phyloP scores from a whole-genome alignment of 2,329 filamentous ascomycete genomes.

The Dothideomycetes sp. region DNA sequence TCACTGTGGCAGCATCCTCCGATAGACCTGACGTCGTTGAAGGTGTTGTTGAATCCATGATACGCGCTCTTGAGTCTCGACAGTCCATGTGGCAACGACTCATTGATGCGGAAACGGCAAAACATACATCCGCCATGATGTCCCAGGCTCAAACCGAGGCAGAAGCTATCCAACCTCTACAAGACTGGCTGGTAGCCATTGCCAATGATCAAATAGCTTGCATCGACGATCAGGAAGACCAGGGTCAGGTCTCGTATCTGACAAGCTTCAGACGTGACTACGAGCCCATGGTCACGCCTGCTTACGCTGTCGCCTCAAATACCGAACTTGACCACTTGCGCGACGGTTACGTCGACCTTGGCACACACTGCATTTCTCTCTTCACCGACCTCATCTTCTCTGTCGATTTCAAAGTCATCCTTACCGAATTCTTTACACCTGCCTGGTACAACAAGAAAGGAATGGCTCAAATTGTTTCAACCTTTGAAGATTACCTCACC shows the following conservation, averaged over 20 bases:
- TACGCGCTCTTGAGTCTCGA: constrained; percentile 70
- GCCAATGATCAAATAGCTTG: constrained; percentile 98
- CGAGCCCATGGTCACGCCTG: constrained; percentile 67
- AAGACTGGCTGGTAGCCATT: constrained; percentile 91
- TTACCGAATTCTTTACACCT: constrained; percentile 82
- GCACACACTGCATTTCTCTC: constrained; percentile 80
- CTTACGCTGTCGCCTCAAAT: constrained; percentile 64
- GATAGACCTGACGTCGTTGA: constrained; percentile 84
- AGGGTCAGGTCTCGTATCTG: constrained; percentile 70
- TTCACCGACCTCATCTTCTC: constrained; percentile 83
- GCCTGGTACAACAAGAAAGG: constrained; percentile 80
- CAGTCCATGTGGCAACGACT: constrained; percentile 82
- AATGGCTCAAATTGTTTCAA: constrained; percentile 89
- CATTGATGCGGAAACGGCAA: constrained; percentile 73
- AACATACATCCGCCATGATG: constrained; percentile 50
- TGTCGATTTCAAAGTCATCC: constrained; percentile 76
- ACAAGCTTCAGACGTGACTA: constrained; percentile 78
- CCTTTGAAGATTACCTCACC: constrained; percentile 84
- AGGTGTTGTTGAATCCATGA: constrained; percentile 94
- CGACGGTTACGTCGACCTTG: constrained; percentile 90
- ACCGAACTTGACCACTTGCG: constrained; percentile 65
- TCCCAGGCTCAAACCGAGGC: constrained; percentile 38
- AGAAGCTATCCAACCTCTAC: constrained; percentile 63
- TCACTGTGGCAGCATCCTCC: constrained; percentile 74
- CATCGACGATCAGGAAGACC: constrained; percentile 73